phyloP scores from a whole-genome alignment of 2,329 filamentous ascomycete species.

The Phyllosticta citribraziliensis region DNA sequence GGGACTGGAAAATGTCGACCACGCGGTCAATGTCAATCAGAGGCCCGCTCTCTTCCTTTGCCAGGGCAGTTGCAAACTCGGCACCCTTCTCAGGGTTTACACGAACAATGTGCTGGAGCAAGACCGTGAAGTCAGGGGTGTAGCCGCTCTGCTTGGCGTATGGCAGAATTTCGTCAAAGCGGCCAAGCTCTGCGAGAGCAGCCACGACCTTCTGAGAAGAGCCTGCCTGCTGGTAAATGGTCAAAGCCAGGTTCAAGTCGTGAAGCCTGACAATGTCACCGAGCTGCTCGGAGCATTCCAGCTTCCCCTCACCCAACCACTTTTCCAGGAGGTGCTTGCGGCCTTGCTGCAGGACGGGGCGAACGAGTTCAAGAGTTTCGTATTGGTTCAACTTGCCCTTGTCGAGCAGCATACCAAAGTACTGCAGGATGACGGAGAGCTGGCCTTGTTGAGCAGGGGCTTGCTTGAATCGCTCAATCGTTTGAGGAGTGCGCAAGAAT shows the following conservation, averaged over 20 bases:
- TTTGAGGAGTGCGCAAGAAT: constrained; percentile 87
- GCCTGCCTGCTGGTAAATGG: constrained; percentile 84
- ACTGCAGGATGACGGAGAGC: constrained; percentile 90
- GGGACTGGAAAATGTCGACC: constrained; percentile 95
- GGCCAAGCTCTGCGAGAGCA: constrained; percentile 86
- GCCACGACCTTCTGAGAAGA: constrained; percentile 90
- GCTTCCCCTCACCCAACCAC: constrained; percentile 93
- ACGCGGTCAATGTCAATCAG: constrained; percentile 89
- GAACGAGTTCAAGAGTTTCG: constrained; percentile 86
- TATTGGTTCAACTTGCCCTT: constrained; percentile 89
- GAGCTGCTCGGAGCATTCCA: constrained; percentile 91
- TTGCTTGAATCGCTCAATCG: constrained; percentile 91
- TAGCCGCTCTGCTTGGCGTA: constrained; percentile 81
- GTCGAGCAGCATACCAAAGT: constrained; percentile 94
- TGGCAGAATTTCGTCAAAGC: constrained; percentile 92
- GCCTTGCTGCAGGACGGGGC: constrained; percentile 85
- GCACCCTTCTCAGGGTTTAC: constrained; percentile 87
- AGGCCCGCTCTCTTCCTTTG: constrained; percentile 77
- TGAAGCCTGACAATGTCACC: constrained; percentile 88
- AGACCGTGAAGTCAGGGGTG: constrained; percentile 86
- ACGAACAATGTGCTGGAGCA: constrained; percentile 86
- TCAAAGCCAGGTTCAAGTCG: constrained; percentile 77
- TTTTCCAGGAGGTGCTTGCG: constrained; percentile 95
- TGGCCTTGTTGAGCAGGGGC: constrained; percentile 71
- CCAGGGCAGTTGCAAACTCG: constrained; percentile 87